phyloP scores from a whole-genome alignment of 1,284 basidiomycete species.

The Malassezia pachydermatis region DNA sequence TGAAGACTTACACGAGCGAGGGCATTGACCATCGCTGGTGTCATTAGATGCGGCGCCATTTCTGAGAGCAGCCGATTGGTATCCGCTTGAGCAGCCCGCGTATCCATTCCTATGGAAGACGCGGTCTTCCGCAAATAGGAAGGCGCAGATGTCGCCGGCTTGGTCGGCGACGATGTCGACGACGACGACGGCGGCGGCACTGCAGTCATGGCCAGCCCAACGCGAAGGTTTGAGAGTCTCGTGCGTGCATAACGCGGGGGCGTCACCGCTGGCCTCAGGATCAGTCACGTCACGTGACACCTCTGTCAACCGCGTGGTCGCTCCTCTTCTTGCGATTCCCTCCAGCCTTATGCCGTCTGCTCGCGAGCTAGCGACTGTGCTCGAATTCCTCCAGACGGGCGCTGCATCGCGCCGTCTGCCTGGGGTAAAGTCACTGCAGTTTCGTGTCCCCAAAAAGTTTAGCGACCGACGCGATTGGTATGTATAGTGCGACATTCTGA shows the following conservation, averaged over 20 bases:
- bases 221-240: not conserved
- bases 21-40: conserved; percentile 40
- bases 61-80: conserved; percentile 37
- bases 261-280: no score
- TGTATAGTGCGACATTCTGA: not conserved
- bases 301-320: no score
- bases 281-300: no score
- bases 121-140: no score
- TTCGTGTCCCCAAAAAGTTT: conserved; percentile 10
- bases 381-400: conserved; percentile 7
- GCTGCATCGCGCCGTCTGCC: conserved; percentile 7
- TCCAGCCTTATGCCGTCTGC: no score
- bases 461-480: conserved; percentile 9
- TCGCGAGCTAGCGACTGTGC: not conserved
- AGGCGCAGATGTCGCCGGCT: no score
- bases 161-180: no score
- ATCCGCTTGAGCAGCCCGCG: conserved; percentile 14
- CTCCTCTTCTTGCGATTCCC: no score
- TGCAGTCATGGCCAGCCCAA: not conserved
- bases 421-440: not conserved
- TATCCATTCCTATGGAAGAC: no score
- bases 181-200: not conserved
- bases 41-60: conserved; percentile 46
- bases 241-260: no score
- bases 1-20: conserved; percentile 28